Evolutionary conservation across 2,329 filamentous ascomycete genomes (phyloP), one percentile per base, ranked within the genome.

Genomic region (Beauveria rudraprayagi): DNA sequence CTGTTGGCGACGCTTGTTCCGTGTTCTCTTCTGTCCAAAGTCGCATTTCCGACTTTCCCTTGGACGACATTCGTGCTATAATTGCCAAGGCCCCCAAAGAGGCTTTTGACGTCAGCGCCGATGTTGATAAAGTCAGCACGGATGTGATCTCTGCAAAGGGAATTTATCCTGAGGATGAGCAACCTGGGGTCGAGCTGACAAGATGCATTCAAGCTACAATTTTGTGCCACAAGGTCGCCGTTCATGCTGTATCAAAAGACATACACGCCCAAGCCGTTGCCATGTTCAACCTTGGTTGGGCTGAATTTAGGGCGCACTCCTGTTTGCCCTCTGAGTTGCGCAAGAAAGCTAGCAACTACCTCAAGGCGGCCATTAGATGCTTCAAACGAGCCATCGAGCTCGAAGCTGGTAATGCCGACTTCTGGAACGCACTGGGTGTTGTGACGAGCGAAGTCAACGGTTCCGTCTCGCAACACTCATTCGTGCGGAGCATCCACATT

Each of bases 331-430:
- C 72, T 1, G 70, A 74, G 3, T 68, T 80, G 52, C 77, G 76
- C 41, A 86, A 85, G 68, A 88, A 81, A 68, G 79, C 81, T 19
- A 82, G 85, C 69, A 82, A 81, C 66, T 92, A 91, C 66, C 78
- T 94, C 52, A 92, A 89, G 71, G 87, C 92, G 7, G 84, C 94
- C 1, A 88, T 97, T 65, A 83, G 87, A 60, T 94, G 91, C 68
- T 97, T 99, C 81, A 99, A 99, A 76, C 83, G 91, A 50, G 90
- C 94, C 1, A 99, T 99, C 65, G 94, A 97, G 74, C 80, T 97
- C 1, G 95, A 99, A 73, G 90, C 92, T 7, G 90, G 92, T 56
- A 99, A 97, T 70, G 80, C 91, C 0, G 93, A 97, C 66, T 97
- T 97, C 72, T 99, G 94, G 94, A 97, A 97, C 70, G 88, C 94